Evolutionary conservation across 805 yeast species (phyloP), one percentile per base, ranked within the genome.

Genomic region (Jamesozyma piceae): DNA sequence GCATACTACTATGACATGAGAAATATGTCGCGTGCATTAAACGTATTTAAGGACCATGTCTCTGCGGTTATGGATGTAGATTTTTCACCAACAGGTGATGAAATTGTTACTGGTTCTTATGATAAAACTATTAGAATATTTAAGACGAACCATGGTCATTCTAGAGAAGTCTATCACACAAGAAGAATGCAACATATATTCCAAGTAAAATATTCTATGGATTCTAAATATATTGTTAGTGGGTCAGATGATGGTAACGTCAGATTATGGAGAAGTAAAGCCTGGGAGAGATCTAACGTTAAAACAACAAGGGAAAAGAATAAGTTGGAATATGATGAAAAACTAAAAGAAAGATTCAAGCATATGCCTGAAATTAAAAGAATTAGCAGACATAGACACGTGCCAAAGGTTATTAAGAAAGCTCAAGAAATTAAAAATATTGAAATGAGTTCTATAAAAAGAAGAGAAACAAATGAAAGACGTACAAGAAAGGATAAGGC

Each of bases 171-270:
- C 35, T 92, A 92, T 62, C 98, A 92, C 57, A 92, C 98, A 13
- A 88, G 87, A 68, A 77, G 99, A 60, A 92, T 92, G 99, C 99
- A 92, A 67, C 81, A 90, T 46, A 84, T 92, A 10, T 86, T 88
- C 64, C 75, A 83, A 43, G 86, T 82, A 33, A 79, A 80, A 49
- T 94, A 72, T 64, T 77, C 95, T 8, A 87, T 87, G 77, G 99
- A 92, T 64, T 74, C 94, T 43, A 78, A 81, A 57, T 92, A 87
- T 65, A 77, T 92, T 29, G 65, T 89, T 40, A 77, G 87, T 45
- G 98, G 97, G 17, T 85, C 95, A 2, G 98, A 92, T 63, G 99
- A 92, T 62, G 94, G 96, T 51, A 94, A 94, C 63, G 78, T 94
- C 24, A 73, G 99, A 52, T 54, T 94, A 44, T 92, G 99, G 99